phyloP scores from a whole-genome alignment of 1,139 yeast genomes.

The Blastobotrys proliferans region DNA sequence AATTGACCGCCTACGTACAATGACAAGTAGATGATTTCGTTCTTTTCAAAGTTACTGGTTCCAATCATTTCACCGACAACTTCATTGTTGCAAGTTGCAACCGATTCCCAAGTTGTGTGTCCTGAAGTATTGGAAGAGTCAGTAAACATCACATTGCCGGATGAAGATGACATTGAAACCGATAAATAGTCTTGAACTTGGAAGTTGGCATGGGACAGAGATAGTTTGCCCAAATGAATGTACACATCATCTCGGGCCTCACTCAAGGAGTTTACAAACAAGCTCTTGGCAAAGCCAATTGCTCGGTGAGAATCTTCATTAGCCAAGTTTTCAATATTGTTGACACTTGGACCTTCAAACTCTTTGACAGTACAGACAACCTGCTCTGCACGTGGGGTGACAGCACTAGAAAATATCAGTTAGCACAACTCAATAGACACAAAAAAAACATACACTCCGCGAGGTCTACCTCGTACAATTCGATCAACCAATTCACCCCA shows the following conservation, averaged over 20 bases:
- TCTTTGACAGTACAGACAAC: slow-evolving; percentile 71
- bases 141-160: slow-evolving; percentile 35
- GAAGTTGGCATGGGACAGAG: slow-evolving; percentile 20
- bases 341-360: slow-evolving; percentile 52
- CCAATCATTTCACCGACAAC: slow-evolving; percentile 65
- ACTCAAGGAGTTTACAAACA: slow-evolving; percentile 27
- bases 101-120: slow-evolving; percentile 60
- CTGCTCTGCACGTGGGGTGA: slow-evolving; percentile 76
- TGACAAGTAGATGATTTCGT: slow-evolving; percentile 56
- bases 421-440: slow-evolving; percentile 7
- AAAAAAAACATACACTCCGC: slow-evolving; percentile 49
- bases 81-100: slow-evolving; percentile 75
- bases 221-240: slow-evolving; percentile 27
- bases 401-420: slow-evolving; percentile 35
- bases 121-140: slow-evolving; percentile 65
- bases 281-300: slow-evolving; percentile 28
- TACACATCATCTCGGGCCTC: slow-evolving; percentile 30
- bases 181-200: slow-evolving; percentile 23
- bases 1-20: slow-evolving; percentile 61
- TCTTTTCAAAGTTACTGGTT: slow-evolving; percentile 52
- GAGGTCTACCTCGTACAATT: slow-evolving; percentile 69
- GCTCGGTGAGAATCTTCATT: slow-evolving; percentile 33
- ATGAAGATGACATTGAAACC: slow-evolving; percentile 25
- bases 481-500: slow-evolving; percentile 89
- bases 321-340: slow-evolving; percentile 41